Base-by-base conservation (phyloP, 495 filamentous ascomycete species). In the Trichocladium uniseriatum region DNA sequence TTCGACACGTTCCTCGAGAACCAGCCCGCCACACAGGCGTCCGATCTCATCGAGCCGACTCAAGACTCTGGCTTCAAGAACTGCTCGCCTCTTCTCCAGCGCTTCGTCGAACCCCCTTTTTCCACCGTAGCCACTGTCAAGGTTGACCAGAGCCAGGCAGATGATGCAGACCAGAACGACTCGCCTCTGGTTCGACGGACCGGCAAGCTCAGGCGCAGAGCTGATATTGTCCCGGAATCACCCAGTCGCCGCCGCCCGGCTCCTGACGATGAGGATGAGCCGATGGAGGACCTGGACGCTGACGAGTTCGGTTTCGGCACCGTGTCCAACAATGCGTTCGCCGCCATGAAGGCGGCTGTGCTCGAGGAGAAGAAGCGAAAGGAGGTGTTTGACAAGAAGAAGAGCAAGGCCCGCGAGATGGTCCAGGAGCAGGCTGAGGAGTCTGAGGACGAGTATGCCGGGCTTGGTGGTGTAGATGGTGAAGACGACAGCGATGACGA, bases 361-460 rank as follows among this genome's bases (percentile, higher is more conserved):
- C 79, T 72, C 61, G 65, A 66, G 52, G 67, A 78, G 60, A 81
- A 82, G 52, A 60, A 68, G 20, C 53, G 51, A 44, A 65, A 68
- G 3, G 67, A 76, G 18, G 67, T 70, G 7, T 94, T 87, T 55
- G 78, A 94, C 63, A 92, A 85, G 69, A 87, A 82, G 58, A 92
- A 83, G 61, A 94, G 87, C 66, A 85, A 89, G 57, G 90, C 89
- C 0, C 89, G 81, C 48, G 82, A 82, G 13, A 87, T 95, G 72
- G 71, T 99, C 15, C 78, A 97, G 51, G 92, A 97, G 53, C 87
- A 92, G 58, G 92, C 92, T 34, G 87, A 92, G 56, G 92, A 99
- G 70, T 97, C 94, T 0, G 94, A 97, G 62, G 92, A 99, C 62
- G 92, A 99, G 64, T 99, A 95, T 61, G 92, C 90, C 28, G 94